These are phyloP conservation scores for Vachellia collinsii DNA, from an alignment of 306 rosid genomes.

Conservation along the genomic window DNA sequence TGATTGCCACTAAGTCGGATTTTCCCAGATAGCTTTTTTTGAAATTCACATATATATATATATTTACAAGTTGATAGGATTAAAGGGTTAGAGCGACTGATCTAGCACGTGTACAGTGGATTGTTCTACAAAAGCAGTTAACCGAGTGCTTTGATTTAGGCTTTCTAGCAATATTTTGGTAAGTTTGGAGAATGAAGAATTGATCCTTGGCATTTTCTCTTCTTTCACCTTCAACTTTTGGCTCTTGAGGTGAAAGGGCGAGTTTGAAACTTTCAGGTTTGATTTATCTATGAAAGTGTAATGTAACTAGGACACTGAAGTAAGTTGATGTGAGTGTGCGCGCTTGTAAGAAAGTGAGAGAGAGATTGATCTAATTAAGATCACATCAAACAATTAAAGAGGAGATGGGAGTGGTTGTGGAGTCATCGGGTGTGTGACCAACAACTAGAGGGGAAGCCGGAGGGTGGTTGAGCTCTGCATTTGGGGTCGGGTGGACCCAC, in stretches of 20 bases:
- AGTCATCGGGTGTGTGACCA: constrained; percentile 75
- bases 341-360: constrained; percentile 13
- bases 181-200: constrained; percentile 34
- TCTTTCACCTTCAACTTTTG: constrained; percentile 58
- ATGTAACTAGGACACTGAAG: constrained; percentile 47
- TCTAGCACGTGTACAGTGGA: constrained; percentile 68
- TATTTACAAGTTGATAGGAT: constrained; percentile 47
- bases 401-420: constrained; percentile 47
- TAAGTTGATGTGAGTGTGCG: constrained; percentile 37
- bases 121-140: constrained; percentile 51
- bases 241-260: constrained; percentile 51
- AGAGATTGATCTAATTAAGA: constrained; percentile 38
- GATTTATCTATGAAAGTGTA: constrained; percentile 43
- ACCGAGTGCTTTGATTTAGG: constrained; percentile 44
- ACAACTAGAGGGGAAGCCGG: constrained; percentile 49
- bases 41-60: constrained; percentile 27
- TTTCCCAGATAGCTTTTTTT: constrained; percentile 36
- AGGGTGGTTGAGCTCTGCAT: constrained; percentile 54
- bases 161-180: constrained; percentile 31
- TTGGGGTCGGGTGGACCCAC: constrained; percentile 78
- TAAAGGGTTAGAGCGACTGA: constrained; percentile 55
- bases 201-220: constrained; percentile 39
- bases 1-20: constrained; percentile 46
- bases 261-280: constrained; percentile 12
- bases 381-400: constrained; percentile 52